Percentiles rank a stretch among this genome's conserved stretches.
Evolutionary conservation across 768 basidiomycete genomes (phyloP).

Genomic region (Trichaptum fuscoviolaceum): DNA sequence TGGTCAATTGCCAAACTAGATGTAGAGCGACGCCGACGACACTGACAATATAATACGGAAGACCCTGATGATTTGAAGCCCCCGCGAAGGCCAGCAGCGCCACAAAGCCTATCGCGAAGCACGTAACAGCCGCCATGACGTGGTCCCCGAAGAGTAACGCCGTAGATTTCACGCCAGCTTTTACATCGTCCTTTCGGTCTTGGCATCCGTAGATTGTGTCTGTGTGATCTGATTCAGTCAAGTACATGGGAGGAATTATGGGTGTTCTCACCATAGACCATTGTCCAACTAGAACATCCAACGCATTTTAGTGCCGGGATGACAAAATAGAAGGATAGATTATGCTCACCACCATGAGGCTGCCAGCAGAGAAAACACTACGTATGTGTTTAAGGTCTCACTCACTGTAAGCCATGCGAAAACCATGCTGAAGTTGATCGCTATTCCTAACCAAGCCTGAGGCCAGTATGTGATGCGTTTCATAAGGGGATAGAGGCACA

Average conservation of each 20-base stretch:
- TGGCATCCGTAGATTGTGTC: slow-evolving; percentile 77
- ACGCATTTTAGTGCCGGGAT: slow-evolving; percentile 15
- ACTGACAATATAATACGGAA: slow-evolving; percentile 26
- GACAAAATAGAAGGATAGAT: slow-evolving; percentile 25
- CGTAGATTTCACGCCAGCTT: slow-evolving; percentile 70
- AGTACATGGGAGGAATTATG: not conserved
- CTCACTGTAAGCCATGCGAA: slow-evolving; percentile 43
- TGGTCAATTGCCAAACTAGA: slow-evolving; percentile 33
- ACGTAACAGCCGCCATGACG: slow-evolving; percentile 51
- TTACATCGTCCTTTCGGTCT: slow-evolving; percentile 69
- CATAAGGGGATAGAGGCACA: slow-evolving; percentile 44
- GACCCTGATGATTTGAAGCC: slow-evolving; percentile 44
- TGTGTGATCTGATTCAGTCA: slow-evolving; percentile 3
- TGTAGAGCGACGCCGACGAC: slow-evolving; percentile 33
- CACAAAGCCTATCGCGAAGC: slow-evolving; percentile 49
- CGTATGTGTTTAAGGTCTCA: slow-evolving; percentile 22
- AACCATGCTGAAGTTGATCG: slow-evolving; percentile 50
- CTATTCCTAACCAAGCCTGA: slow-evolving; percentile 56
- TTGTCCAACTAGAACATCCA: slow-evolving; percentile 35
- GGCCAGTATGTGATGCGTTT: slow-evolving; percentile 58
- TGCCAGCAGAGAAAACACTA: slow-evolving; percentile 16
- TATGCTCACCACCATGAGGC: slow-evolving; percentile 18
- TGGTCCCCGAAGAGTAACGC: slow-evolving; percentile 64
- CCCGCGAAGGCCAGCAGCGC: slow-evolving; percentile 48
- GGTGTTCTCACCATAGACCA: slow-evolving; percentile 31